phyloP scores from a whole-genome alignment of 345 rosid species.

The Rhizophora apiculata region DNA sequence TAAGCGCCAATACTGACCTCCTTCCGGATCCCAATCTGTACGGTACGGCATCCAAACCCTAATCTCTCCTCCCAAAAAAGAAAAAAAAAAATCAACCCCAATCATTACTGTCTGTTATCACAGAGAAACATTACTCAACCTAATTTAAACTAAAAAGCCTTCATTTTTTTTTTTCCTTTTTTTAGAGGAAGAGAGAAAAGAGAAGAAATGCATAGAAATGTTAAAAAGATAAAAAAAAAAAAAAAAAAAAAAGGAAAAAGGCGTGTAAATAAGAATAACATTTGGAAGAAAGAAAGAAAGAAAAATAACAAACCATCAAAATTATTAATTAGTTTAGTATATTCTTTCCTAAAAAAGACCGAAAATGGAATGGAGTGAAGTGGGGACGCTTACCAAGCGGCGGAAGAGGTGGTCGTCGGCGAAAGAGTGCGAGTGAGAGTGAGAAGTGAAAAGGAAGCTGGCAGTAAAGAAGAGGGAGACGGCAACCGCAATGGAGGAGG shows the following conservation, averaged over 20 bases:
- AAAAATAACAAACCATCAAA: conserved; percentile 30
- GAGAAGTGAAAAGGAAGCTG: conserved; percentile 51
- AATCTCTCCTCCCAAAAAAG: not conserved
- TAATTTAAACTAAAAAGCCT: not conserved
- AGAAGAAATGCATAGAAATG: too few relatives aligned
- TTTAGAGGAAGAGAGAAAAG: too few relatives aligned
- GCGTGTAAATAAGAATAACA: not conserved
- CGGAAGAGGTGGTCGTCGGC: conserved; percentile 32
- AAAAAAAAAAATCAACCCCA: not conserved
- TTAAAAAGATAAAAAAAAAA: too few relatives aligned
- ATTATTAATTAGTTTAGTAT: too few relatives aligned
- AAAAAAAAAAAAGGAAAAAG: not conserved
- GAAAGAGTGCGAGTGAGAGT: conserved; percentile 32
- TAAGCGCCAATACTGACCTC: conserved; percentile 76
- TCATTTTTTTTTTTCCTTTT: too few relatives aligned
- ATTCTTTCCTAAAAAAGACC: too few relatives aligned
- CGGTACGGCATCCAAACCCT: conserved; percentile 42
- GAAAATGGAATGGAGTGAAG: too few relatives aligned
- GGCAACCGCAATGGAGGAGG: conserved; percentile 38
- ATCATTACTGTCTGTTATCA: not conserved
- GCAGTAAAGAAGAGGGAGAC: conserved; percentile 47
- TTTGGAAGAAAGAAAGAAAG: not conserved
- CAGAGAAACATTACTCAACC: conserved; percentile 7
- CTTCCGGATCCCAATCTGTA: conserved; percentile 55
- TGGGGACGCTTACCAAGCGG: not conserved